Conservation (phyloP, 176 grass and related monocot species). For the Triticum urartu region DNA sequence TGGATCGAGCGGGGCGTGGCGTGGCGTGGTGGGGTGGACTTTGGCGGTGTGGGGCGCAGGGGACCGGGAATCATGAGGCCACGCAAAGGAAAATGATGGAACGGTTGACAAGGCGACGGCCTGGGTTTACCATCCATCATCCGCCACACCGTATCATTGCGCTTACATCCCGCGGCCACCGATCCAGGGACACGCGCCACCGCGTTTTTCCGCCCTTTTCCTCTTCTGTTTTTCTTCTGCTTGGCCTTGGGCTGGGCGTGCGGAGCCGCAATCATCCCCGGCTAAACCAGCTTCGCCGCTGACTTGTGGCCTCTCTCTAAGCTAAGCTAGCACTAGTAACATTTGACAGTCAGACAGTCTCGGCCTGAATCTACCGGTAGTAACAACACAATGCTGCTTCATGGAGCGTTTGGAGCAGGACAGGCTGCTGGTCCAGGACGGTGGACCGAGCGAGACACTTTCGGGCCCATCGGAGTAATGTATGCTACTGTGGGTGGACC, state of each 20-base stretch:
- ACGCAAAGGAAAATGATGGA: conserved; percentile 38
- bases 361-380: neutral
- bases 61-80: conserved; percentile 23
- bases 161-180: conserved; percentile 28
- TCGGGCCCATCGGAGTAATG: conserved; percentile 5
- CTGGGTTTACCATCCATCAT: neutral
- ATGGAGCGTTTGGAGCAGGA: neutral
- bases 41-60: neutral
- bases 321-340: too few relatives aligned
- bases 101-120: conserved; percentile 25
- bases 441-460: neutral
- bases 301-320: too few relatives aligned
- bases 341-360: neutral
- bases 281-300: neutral
- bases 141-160: conserved; percentile 20
- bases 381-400: neutral
- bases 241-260: neutral
- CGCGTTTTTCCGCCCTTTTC: neutral
- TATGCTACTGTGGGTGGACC: neutral
- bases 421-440: conserved; percentile 18
- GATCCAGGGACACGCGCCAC: conserved; percentile 34
- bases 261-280: neutral
- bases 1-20: neutral
- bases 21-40: neutral
- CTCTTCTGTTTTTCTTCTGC: neutral